phyloP scores from a whole-genome alignment of 345 rosid genomes.

The Bruguiera sexangula region DNA sequence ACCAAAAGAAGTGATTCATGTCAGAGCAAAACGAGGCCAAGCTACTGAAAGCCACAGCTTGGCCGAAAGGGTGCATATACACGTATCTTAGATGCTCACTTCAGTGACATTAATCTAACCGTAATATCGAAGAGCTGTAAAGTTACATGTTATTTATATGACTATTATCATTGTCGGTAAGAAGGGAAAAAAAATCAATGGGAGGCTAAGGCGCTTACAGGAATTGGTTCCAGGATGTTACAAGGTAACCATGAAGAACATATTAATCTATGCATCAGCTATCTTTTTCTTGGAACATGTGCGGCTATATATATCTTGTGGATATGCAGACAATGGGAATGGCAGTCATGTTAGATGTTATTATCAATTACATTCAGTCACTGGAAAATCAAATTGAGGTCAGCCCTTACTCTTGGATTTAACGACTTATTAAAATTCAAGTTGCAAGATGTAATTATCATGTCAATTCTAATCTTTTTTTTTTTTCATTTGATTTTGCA shows the following conservation, averaged over 20 bases:
- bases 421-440: background rate
- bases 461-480: background rate
- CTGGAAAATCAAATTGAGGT: slow-evolving; percentile 70
- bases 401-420: background rate
- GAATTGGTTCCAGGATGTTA: slow-evolving; percentile 89
- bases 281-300: background rate
- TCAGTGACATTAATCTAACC: too few species aligned
- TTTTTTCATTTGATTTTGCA: slow-evolving; percentile 1
- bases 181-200: slow-evolving; percentile 74
- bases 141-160: background rate
- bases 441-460: background rate
- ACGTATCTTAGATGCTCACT: too few species aligned
- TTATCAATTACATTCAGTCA: slow-evolving; percentile 56
- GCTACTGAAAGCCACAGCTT: slow-evolving; percentile 74
- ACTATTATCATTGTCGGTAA: slow-evolving; percentile 37
- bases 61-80: slow-evolving; percentile 52
- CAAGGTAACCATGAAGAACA: slow-evolving; percentile 36
- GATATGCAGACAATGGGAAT: slow-evolving; percentile 76
- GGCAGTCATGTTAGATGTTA: slow-evolving; percentile 82
- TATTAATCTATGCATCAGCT: background rate
- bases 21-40: slow-evolving; percentile 73
- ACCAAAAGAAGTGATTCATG: slow-evolving; percentile 77
- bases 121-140: too few species aligned
- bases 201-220: slow-evolving; percentile 62
- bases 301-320: background rate